Evolutionary conservation across 495 filamentous ascomycete genomes (phyloP), one percentile per base, ranked within the genome.

Genomic region (Xylaria palmicola): DNA sequence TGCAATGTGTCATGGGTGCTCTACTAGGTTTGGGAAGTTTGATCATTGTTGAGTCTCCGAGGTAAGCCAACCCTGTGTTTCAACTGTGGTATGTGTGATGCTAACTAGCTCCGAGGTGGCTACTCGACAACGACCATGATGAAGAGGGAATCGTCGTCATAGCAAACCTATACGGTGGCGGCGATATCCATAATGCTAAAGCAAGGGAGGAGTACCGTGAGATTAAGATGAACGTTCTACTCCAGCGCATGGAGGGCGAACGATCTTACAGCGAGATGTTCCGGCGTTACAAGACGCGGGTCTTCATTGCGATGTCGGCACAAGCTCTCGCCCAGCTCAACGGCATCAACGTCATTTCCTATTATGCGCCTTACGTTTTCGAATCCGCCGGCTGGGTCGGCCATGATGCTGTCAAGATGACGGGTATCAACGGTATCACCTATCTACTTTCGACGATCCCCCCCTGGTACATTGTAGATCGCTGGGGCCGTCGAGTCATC

Each of bases 281-380:
- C 81, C 87, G 80, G 56, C 87, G 94, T 40, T 98, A 98, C 77
- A 82, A 82, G 66, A 93, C 88, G 63, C 91, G 94, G 37, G 92
- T 98, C 63, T 88, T 98, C 69, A 98, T 98, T 75, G 94, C 94
- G 73, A 98, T 98, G 95, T 98, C 94, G 7, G 94, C 94, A 5
- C 94, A 98, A 69, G 90, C 90, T 1, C 83, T 98, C 54, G 95
- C 94, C 17, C 94, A 98, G 73, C 83, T 98, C 22, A 98, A 98
- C 76, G 94, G 94, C 45, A 98, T 98, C 75, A 98, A 98, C 76
- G 95, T 98, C 64, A 98, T 98, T 56, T 98, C 94, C 17, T 98
- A 98, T 78, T 98, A 98, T 66, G 93, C 95, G 0, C 95, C 95
- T 3, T 83, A 93, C 24, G 94, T 98, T 26, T 98, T 98, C 68